Evolutionary conservation across 2,329 filamentous ascomycete species (phyloP), one percentile per base, ranked within the genome.

Genomic region (Pseudogymnoascus sp.): DNA sequence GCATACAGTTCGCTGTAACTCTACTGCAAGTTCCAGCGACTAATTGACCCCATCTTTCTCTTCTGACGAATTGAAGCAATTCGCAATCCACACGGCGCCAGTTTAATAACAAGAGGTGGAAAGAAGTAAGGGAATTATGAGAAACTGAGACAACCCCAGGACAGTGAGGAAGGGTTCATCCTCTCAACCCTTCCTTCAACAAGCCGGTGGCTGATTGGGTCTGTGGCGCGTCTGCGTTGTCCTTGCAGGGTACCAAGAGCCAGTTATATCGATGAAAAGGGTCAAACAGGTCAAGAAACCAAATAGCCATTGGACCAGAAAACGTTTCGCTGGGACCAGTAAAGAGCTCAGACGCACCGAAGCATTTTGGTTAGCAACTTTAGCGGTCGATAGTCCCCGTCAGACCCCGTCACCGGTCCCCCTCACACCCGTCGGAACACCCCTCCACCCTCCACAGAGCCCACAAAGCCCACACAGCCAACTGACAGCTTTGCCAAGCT

Each of bases 141-240:
- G 47, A 54, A 54, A 54, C 26, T 54, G 47, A 54, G 47, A 54
- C 47, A 35, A 54, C 47, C 17, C 15, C 47, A 10, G 29, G 29
- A 17, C 47, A 6, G 11, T 54, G 47, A 33, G 57, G 35, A 59
- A 40, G 29, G 29, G 29, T 17, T 54, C 47, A 54, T 54, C 47
- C 44, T 54, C 47, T 54, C 47, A 54, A 54, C 9, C 47, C 47
- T 54, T 33, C 15, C 9, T 33, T 54, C 47, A 54, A 54, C 29
- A 54, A 54, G 59, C 59, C 29, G 36, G 17, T 60, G 36, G 36
- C 29, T 60, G 17, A 60, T 60, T 60, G 59, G 59, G 36, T 44
- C 29, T 15, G 29, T 40, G 36, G 35, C 35, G 29, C 35, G 29
- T 33, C 59, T 47, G 59, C 59, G 59, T 60, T 60, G 59, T 40